phyloP scores from a whole-genome alignment of 1,139 yeast species.

The Debaryomyces psychrophilus region DNA sequence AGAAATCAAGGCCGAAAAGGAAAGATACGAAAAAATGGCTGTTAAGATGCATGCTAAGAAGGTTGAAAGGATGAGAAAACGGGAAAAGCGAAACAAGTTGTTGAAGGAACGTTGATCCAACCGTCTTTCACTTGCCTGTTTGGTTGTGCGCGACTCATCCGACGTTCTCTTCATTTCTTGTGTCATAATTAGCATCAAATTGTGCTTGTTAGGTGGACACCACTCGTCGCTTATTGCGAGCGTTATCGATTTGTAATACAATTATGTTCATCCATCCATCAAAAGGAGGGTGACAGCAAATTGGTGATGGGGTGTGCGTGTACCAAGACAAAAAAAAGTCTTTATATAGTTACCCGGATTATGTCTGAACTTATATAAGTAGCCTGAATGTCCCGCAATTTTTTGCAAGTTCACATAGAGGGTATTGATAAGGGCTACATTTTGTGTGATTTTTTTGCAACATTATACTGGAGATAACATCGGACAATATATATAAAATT shows the following conservation, averaged over 20 bases:
- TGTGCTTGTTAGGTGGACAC: not conserved
- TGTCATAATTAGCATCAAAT: not conserved
- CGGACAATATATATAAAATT: not conserved
- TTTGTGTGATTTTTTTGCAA: slow-evolving; percentile 8
- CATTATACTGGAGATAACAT: slow-evolving; percentile 8
- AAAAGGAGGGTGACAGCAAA: not conserved
- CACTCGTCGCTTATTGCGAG: not conserved
- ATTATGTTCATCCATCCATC: not conserved
- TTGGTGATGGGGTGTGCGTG: not conserved
- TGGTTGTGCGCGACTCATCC: not conserved
- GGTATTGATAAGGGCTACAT: slow-evolving; percentile 7
- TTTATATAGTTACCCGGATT: slow-evolving; percentile 15
- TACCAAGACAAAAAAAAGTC: slow-evolving; percentile 2
- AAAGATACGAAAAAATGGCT: slow-evolving; percentile 70
- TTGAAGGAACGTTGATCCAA: slow-evolving; percentile 63
- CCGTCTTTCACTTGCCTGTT: no score
- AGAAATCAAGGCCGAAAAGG: slow-evolving; percentile 72
- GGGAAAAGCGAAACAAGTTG: slow-evolving; percentile 79
- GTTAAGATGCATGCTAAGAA: slow-evolving; percentile 77
- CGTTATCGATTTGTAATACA: not conserved
- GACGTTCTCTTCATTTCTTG: not conserved
- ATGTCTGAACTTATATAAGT: slow-evolving; percentile 3
- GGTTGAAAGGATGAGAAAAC: slow-evolving; percentile 76
- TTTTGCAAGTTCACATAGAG: not conserved
- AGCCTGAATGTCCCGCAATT: slow-evolving; percentile 2